Percentiles rank a stretch among this genome's conserved stretches.
phyloP scores from a whole-genome alignment of 495 filamentous ascomycete species.

The Hypomontagnella submonticulosa region DNA sequence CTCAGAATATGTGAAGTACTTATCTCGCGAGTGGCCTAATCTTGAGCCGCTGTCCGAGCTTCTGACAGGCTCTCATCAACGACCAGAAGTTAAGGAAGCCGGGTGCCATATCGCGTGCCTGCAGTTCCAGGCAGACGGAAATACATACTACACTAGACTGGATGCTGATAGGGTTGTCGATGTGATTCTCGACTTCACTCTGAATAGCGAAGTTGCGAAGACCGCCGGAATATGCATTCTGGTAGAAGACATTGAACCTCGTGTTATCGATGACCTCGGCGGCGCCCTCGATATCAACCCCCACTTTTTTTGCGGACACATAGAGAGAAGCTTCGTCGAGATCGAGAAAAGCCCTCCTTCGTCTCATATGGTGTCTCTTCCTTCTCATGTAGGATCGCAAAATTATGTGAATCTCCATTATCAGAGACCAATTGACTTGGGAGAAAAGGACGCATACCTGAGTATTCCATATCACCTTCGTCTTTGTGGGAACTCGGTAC shows the following conservation, averaged over 20 bases:
- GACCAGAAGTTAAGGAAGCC: neutral
- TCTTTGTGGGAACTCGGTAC: neutral
- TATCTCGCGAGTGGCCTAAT: neutral
- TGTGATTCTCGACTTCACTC: neutral
- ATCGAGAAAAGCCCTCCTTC: constrained; percentile 15
- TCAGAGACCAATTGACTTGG: constrained; percentile 18
- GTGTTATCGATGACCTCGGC: constrained; percentile 7
- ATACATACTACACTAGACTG: neutral
- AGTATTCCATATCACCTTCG: constrained; percentile 4
- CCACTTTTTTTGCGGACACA: constrained; percentile 20
- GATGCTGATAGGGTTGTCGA: neutral
- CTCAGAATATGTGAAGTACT: constrained; percentile 8
- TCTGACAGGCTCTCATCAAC: neutral
- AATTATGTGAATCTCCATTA: constrained; percentile 16
- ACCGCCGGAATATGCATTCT: constrained; percentile 8
- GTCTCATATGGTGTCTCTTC: constrained; percentile 12
- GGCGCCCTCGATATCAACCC: constrained; percentile 16
- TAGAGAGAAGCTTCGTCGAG: constrained; percentile 9
- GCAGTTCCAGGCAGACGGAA: constrained; percentile 13
- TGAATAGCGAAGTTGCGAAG: neutral
- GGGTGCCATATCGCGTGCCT: constrained; percentile 1
- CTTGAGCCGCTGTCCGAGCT: neutral
- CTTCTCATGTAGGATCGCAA: constrained; percentile 10
- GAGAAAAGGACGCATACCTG: constrained; percentile 1
- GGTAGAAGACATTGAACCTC: constrained; percentile 16